Conservation (phyloP, 768 basidiomycete genomes). For the Phaeolepiota aurea region DNA sequence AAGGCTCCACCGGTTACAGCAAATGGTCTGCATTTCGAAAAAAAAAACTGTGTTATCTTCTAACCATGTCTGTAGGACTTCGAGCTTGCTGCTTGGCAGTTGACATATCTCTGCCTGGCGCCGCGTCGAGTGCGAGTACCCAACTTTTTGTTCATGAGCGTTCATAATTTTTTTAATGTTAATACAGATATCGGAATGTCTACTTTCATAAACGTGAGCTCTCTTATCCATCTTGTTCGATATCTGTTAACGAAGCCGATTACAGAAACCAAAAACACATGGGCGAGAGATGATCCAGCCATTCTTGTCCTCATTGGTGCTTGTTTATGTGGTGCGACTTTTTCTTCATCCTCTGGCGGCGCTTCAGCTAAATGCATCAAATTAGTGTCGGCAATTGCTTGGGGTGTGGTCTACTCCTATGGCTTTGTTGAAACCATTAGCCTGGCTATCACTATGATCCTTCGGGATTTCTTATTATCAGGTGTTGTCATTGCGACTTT, state of each 20-base stretch:
- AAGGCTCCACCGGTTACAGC: constrained; percentile 72
- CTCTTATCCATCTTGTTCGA: not conserved
- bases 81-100: constrained; percentile 92
- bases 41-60: too few species aligned
- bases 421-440: constrained; percentile 44
- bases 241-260: too few species aligned
- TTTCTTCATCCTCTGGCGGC: not conserved
- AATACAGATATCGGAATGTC: constrained; percentile 82
- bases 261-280: constrained; percentile 93
- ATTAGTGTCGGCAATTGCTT: constrained; percentile 72
- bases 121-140: constrained; percentile 78
- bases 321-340: constrained; percentile 59
- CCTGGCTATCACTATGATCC: constrained; percentile 73
- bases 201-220: constrained; percentile 93
- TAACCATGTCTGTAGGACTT: too few species aligned
- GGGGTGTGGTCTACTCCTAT: constrained; percentile 80
- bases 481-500: constrained; percentile 70
- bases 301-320: constrained; percentile 81
- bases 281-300: constrained; percentile 97
- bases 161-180: constrained; percentile 7
- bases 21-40: constrained; percentile 83
- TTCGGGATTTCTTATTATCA: constrained; percentile 80
- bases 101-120: constrained; percentile 88
- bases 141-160: constrained; percentile 1
- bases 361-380: constrained; percentile 3